Evolutionary conservation across 805 yeast genomes (phyloP), one percentile per base, ranked within the genome.

Genomic region (Zygoascus ofunaensis): DNA sequence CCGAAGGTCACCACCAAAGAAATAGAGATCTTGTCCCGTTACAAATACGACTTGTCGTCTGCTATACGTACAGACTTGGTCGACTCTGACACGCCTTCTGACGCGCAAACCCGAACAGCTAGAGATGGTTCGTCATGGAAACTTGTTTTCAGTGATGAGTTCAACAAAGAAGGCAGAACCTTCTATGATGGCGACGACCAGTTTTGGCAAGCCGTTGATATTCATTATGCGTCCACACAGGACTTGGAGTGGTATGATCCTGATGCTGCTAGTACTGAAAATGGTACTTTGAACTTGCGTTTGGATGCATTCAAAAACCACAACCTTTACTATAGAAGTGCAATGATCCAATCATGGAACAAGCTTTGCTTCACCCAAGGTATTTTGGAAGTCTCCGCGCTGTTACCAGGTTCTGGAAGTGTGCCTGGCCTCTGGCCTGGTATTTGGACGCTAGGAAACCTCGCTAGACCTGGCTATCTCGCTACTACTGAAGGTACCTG

Each of bases 171-270:
- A 49, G 97, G 97, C 5, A 73, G 97, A 56, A 81, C 94, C 2
- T 89, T 89, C 59, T 87, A 86, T 61, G 82, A 77, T 5, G 92
- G 90, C 37, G 95, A 87, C 59, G 96, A 87, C 60, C 95, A 85
- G 62, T 87, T 83, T 58, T 89, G 90, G 82, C 75, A 82, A 37
- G 95, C 87, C 2, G 84, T 80, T 2, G 86, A 87, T 64, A 54
- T 87, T 30, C 77, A 87, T 61, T 89, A 89, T 62, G 89, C 74
- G 44, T 95, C 95, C 20, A 89, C 97, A 4, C 66, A 74, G 46
- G 97, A 89, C 69, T 71, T 87, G 58, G 97, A 89, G 67, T 89
- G 96, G 96, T 89, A 89, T 63, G 81, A 79, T 48, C 97, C 97
- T 1, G 96, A 89, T 60, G 95, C 95, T 1, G 78, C 73, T 2